Evolutionary conservation across 768 basidiomycete species (phyloP).

Genomic region (Porpolomopsis calyptriformis): DNA sequence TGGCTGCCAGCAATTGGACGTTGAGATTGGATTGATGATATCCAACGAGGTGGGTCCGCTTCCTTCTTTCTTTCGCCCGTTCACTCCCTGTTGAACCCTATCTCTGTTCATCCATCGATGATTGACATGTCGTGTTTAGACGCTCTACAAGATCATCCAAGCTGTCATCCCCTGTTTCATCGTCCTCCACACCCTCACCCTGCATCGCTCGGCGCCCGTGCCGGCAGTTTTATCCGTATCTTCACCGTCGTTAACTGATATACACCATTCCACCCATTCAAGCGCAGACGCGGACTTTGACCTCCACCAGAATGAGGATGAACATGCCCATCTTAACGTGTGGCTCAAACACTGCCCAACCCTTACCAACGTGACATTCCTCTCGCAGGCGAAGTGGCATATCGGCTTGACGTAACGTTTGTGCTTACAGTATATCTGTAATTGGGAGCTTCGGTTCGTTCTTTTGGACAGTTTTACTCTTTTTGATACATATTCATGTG

Average conservation of each 20-base stretch:
- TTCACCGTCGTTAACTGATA: not conserved
- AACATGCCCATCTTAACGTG: constrained; percentile 11
- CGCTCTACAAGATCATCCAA: constrained; percentile 31
- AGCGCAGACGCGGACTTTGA: not conserved
- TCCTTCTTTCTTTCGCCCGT: constrained; percentile 2
- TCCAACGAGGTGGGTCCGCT: constrained; percentile 26
- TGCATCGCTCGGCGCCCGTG: constrained; percentile 12
- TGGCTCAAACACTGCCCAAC: constrained; percentile 20
- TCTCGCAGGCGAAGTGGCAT: constrained; percentile 8
- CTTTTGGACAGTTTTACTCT: no score
- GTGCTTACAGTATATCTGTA: no score
- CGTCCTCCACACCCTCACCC: constrained; percentile 22
- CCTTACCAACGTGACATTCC: constrained; percentile 7
- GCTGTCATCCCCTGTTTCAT: constrained; percentile 30
- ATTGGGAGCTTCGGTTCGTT: no score
- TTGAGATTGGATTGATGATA: constrained; percentile 20
- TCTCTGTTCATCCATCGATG: no score
- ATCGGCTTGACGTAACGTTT: not conserved
- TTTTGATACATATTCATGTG: no score
- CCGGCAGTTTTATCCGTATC: no score
- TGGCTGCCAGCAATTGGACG: constrained; percentile 18
- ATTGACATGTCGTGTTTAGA: no score
- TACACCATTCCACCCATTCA: not conserved
- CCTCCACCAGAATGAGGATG: not conserved
- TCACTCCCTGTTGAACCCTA: no score